A percentile compares a stretch with the other conserved stretches of the same genome.
Conservation (phyloP, 805 yeast genomes). For the Blastobotrys chiropterorum region DNA sequence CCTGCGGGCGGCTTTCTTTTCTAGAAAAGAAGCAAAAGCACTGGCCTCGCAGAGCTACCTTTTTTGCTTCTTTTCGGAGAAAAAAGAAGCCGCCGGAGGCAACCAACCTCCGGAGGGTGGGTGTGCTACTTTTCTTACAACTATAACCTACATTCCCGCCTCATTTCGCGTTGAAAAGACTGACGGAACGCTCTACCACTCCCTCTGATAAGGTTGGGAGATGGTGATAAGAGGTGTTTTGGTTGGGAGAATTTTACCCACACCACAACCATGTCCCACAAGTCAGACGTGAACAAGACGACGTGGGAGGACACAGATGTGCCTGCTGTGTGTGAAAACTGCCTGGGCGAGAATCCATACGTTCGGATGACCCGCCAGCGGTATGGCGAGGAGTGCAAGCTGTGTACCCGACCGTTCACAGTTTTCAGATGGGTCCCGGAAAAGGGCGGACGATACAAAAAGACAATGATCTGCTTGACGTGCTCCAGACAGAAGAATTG, state of each 20-base stretch:
- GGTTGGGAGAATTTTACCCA: neutral
- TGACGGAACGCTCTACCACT: too few species aligned
- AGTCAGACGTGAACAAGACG: conserved; percentile 29
- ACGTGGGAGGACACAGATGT: conserved; percentile 34
- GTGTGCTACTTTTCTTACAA: too few species aligned
- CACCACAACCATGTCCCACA: neutral
- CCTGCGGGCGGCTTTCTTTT: neutral
- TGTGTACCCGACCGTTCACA: conserved; percentile 81
- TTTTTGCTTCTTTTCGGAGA: too few species aligned
- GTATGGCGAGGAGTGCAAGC: conserved; percentile 74
- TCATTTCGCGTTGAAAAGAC: too few species aligned
- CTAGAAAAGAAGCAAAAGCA: neutral
- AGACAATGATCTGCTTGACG: conserved; percentile 67
- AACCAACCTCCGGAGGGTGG: too few species aligned
- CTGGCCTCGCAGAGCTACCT: too few species aligned
- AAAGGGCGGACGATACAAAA: conserved; percentile 41
- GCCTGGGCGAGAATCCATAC: conserved; percentile 63
- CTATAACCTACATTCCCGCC: too few species aligned
- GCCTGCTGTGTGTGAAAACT: conserved; percentile 66
- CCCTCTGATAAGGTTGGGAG: neutral
- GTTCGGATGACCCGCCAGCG: conserved; percentile 65
- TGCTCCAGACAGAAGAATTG: conserved; percentile 77
- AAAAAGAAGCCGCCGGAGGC: too few species aligned
- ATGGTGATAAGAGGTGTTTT: neutral
- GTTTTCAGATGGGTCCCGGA: conserved; percentile 67